Percentiles rank a stretch among this genome's conserved stretches.
These are phyloP conservation scores for Colletotrichum cereale DNA, from an alignment of 2,329 filamentous ascomycete species.

Conservation along the genomic window DNA sequence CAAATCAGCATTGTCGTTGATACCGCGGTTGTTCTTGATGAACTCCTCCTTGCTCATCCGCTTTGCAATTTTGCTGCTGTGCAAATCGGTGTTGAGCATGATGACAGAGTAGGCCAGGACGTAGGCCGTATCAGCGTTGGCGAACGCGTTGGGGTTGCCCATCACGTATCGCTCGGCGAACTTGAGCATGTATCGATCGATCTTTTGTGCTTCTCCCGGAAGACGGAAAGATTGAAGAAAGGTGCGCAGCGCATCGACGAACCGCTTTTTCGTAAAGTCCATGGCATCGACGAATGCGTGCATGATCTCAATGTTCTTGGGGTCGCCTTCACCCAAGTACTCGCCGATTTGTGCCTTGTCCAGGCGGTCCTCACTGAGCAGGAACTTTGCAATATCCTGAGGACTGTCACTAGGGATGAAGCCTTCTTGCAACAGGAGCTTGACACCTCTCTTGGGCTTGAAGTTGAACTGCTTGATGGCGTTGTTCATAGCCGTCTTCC, in stretches of 20 bases:
- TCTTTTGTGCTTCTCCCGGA: conserved; percentile 97
- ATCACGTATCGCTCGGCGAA: conserved; percentile 96
- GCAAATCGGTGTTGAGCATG: conserved; percentile 94
- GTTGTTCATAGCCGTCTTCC: conserved; percentile 91
- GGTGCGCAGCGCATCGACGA: conserved; percentile 90
- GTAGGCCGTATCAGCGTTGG: conserved; percentile 97
- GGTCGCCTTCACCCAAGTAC: conserved; percentile 92
- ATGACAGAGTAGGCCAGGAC: conserved; percentile 97
- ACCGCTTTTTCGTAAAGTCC: conserved; percentile 92
- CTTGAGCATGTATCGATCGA: conserved; percentile 99
- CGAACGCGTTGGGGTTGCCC: conserved; percentile 96
- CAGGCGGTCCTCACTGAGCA: conserved; percentile 83
- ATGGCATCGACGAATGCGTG: conserved; percentile 96
- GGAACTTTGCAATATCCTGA: conserved; percentile 85
- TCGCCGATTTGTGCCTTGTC: conserved; percentile 96
- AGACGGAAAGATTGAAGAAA: conserved; percentile 96
- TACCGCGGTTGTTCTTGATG: conserved; percentile 98
- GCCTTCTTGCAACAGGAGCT: conserved; percentile 83
- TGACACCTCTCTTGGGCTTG: conserved; percentile 95
- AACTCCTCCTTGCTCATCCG: conserved; percentile 98
- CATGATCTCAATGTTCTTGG: conserved; percentile 88
- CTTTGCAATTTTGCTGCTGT: conserved; percentile 85
- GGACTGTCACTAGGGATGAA: conserved; percentile 87
- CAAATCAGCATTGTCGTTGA: conserved; percentile 95
- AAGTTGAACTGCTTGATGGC: conserved; percentile 95